Conservation (phyloP, 495 filamentous ascomycete genomes). For the Tuber indicum region DNA sequence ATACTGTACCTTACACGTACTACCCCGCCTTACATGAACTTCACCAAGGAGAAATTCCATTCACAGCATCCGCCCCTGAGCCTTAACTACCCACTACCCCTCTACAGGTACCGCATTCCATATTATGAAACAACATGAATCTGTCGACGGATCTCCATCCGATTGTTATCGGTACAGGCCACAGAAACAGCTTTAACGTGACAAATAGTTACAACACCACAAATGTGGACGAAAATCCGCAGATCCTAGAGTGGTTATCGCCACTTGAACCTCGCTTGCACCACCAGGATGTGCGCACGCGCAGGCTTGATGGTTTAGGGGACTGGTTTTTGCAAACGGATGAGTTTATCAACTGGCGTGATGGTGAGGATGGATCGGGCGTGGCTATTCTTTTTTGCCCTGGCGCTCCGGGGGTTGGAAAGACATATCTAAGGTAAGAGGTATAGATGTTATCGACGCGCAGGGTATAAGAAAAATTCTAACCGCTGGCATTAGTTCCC, state of each 20-base stretch:
- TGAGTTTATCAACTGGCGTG: background rate
- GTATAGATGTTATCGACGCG: accelerated
- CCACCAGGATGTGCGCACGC: background rate
- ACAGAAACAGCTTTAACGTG: background rate
- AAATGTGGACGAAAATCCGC: background rate
- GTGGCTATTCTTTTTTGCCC: background rate
- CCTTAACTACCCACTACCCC: too few species aligned
- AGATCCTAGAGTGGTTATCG: background rate
- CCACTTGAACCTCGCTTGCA: background rate
- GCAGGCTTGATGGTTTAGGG: background rate
- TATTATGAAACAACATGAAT: background rate
- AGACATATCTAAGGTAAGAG: background rate
- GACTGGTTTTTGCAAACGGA: too few species aligned
- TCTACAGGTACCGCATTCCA: background rate
- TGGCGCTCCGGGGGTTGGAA: background rate
- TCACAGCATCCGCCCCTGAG: too few species aligned
- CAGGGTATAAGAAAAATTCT: background rate
- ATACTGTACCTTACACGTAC: too few species aligned
- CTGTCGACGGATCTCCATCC: background rate
- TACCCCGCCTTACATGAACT: too few species aligned
- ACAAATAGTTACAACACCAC: background rate
- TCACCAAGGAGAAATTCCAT: too few species aligned
- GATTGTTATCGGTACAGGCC: background rate
- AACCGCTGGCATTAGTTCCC: background rate
- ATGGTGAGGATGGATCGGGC: background rate